Percentiles rank a stretch among this genome's conserved stretches.
phyloP scores from a whole-genome alignment of 306 rosid species.

The Castanea mollissima region DNA sequence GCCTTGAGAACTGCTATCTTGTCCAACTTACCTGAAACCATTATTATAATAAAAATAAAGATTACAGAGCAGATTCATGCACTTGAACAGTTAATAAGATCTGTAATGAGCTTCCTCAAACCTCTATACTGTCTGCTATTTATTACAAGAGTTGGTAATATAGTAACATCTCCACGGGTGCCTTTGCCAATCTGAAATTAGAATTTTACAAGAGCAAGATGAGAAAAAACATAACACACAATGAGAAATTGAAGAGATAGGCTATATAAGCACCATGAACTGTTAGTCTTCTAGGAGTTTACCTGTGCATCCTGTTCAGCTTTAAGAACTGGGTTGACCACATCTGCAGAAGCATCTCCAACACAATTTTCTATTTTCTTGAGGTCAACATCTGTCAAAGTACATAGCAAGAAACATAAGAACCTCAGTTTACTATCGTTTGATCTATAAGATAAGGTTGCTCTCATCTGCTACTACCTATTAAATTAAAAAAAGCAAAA shows the following conservation, averaged over 20 bases:
- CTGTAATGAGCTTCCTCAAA: slow-evolving; percentile 18
- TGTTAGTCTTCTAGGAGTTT: slow-evolving; percentile 8
- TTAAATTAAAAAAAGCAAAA: neutral
- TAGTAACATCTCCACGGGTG: slow-evolving; percentile 91
- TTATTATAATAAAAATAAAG: neutral
- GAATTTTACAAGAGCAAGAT: slow-evolving; percentile 17
- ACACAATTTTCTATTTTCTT: slow-evolving; percentile 72
- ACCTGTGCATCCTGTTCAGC: slow-evolving; percentile 95
- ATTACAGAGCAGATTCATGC: neutral
- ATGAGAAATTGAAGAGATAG: slow-evolving; percentile 9
- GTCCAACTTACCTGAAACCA: slow-evolving; percentile 72
- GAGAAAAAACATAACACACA: slow-evolving; percentile 14
- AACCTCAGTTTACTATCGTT: neutral
- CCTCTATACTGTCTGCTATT: slow-evolving; percentile 94
- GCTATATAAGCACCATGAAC: neutral
- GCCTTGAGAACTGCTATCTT: slow-evolving; percentile 90
- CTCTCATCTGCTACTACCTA: neutral
- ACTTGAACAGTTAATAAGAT: neutral
- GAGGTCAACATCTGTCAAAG: slow-evolving; percentile 59
- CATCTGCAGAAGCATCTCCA: slow-evolving; percentile 73
- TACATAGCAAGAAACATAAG: slow-evolving; percentile 10
- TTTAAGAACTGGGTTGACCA: slow-evolving; percentile 69
- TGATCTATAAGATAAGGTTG: neutral
- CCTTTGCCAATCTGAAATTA: slow-evolving; percentile 81
- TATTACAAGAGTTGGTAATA: slow-evolving; percentile 92